Evolutionary conservation across 2,329 filamentous ascomycete species (phyloP), one percentile per base, ranked within the genome.

Genomic region (Cyphellophora attinorum): DNA sequence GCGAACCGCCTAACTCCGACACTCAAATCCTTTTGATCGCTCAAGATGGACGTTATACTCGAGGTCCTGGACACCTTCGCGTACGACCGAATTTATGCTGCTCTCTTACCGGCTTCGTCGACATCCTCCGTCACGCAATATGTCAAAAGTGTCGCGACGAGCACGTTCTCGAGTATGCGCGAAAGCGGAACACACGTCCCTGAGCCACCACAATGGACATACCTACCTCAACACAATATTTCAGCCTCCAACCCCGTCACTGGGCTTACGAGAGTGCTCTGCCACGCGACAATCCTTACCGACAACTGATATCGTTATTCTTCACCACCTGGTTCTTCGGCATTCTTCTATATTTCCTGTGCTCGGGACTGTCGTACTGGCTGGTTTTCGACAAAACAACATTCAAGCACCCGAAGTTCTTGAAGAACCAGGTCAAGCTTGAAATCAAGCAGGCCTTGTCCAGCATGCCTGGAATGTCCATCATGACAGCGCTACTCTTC

Each of bases 241-340:
- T 93, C 46, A 70, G 69, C 23, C 57, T 93, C 34, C 58, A 76
- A 49, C 86, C 89, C 1, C 75, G 76, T 29, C 62, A 79, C 45
- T 83, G 79, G 49, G 86, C 89, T 17, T 93, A 85, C 53, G 66
- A 77, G 68, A 93, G 85, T 59, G 65, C 72, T 27, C 82, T 77
- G 76, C 64, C 77, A 11, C 74, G 89, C 49, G 84, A 93, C 55
- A 83, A 93, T 52, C 67, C 81, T 37, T 74, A 67, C 47, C 76
- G 89, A 46, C 88, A 95, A 60, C 62, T 70, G 29, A 53, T 83
- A 31, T 82, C 81, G 21, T 67, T 95, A 40, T 93, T 82, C 58
- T 54, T 91, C 31, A 85, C 94, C 39, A 88, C 85, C 49, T 93
- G 85, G 89, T 94, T 94, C 49, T 93, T 93, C 51, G 89, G 88